phyloP scores from a whole-genome alignment of 768 basidiomycete species.

The Cystofilobasidium capitatum region DNA sequence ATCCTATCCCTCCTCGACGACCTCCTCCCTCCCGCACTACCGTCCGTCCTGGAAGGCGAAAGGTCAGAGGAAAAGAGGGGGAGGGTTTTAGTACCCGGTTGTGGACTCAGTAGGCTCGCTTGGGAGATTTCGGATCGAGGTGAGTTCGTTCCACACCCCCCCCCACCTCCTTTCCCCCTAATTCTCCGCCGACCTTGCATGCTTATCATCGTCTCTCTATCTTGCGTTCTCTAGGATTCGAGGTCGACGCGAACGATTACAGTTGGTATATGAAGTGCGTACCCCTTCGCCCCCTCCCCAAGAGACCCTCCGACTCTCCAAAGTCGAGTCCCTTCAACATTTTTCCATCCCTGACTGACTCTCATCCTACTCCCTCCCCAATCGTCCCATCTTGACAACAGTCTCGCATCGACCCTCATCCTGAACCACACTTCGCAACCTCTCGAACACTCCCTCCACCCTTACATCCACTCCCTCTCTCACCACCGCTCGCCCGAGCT shows the following conservation, averaged over 20 bases:
- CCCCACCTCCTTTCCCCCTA: neutral
- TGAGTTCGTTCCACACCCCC: neutral
- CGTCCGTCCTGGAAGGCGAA: too few species aligned
- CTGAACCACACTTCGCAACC: constrained; percentile 46
- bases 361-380: neutral
- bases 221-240: neutral
- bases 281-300: neutral
- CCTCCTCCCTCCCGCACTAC: too few species aligned
- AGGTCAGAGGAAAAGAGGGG: neutral
- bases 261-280: neutral
- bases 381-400: constrained; percentile 51
- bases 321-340: too few species aligned
- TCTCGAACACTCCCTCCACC: constrained; percentile 50
- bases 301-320: too few species aligned
- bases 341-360: neutral
- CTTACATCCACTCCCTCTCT: constrained; percentile 61
- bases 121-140: constrained; percentile 8
- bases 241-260: constrained; percentile 1
- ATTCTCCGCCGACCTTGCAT: neutral
- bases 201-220: neutral
- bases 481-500: constrained; percentile 44
- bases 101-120: constrained; percentile 1
- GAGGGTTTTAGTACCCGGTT: constrained; percentile 3
- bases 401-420: constrained; percentile 52
- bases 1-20: neutral